These are phyloP conservation scores for Colletotrichum sp. DNA, from an alignment of 2,329 filamentous ascomycete species.

Conservation along the genomic window DNA sequence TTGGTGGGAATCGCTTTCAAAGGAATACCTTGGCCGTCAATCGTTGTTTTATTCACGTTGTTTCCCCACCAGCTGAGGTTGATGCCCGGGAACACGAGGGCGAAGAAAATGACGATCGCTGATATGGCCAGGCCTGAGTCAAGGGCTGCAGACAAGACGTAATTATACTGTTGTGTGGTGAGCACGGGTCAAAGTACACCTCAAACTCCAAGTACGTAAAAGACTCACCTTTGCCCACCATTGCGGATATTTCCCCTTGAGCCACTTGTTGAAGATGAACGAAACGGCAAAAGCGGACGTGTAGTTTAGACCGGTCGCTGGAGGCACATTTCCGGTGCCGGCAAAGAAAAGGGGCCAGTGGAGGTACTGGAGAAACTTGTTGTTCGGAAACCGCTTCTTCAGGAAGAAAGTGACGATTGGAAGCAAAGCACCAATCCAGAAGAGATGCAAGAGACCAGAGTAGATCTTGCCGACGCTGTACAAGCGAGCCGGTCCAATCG, in stretches of 20 bases:
- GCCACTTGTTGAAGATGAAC: slow-evolving; percentile 15
- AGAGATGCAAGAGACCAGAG: slow-evolving; percentile 52
- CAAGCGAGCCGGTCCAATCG: slow-evolving; percentile 54
- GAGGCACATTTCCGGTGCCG: slow-evolving; percentile 11
- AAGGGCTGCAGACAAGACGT: slow-evolving; percentile 47
- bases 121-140: slow-evolving; percentile 46
- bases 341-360: slow-evolving; percentile 18
- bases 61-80: slow-evolving; percentile 47
- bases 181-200: background rate
- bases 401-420: slow-evolving; percentile 13
- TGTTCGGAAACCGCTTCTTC: background rate
- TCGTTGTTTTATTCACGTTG: slow-evolving; percentile 33
- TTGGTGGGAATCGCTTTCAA: slow-evolving; percentile 2
- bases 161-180: slow-evolving; percentile 30
- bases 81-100: slow-evolving; percentile 43
- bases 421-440: slow-evolving; percentile 46
- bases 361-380: background rate
- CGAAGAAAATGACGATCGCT: slow-evolving; percentile 48
- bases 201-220: fast-evolving
- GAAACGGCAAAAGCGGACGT: slow-evolving; percentile 4
- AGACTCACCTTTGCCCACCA: slow-evolving; percentile 13
- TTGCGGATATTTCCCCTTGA: slow-evolving; percentile 11
- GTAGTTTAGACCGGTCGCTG: slow-evolving; percentile 15
- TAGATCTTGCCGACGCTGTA: slow-evolving; percentile 53
- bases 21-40: slow-evolving; percentile 40